These are phyloP conservation scores for Myriosclerotinia scirpicola DNA, from an alignment of 2,329 filamentous ascomycete species.

Conservation along the genomic window DNA sequence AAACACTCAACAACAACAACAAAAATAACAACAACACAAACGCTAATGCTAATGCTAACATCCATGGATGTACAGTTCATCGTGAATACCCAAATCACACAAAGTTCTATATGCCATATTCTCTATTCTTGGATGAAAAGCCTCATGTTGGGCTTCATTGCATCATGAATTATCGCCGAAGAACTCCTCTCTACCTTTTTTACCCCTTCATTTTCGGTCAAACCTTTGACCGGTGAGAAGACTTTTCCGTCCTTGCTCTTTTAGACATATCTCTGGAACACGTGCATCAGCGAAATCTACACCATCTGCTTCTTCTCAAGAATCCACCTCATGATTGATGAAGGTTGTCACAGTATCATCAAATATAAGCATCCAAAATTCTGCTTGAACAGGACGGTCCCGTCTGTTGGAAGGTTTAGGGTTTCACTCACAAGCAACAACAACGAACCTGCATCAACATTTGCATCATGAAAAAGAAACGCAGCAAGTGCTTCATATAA, in stretches of 20 bases:
- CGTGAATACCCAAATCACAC: not conserved
- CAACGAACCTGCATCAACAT: no score
- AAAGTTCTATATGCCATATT: not conserved
- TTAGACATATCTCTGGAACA: no score
- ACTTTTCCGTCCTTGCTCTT: no score
- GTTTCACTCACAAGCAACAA: no score
- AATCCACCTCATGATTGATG: no score
- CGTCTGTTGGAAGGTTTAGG: no score
- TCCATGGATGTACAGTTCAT: constrained; percentile 8
- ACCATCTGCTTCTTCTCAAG: no score
- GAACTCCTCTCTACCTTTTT: not conserved
- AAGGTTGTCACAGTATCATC: no score
- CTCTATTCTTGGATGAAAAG: not conserved
- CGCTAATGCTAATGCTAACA: not conserved
- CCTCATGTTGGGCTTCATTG: constrained; percentile 11
- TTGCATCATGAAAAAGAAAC: not conserved
- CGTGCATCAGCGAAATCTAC: no score
- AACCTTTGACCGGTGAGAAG: no score
- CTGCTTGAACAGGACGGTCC: no score
- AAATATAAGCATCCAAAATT: no score
- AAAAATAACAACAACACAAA: constrained; percentile 8
- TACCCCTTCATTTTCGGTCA: not conserved
- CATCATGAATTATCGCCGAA: not conserved
- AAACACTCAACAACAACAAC: constrained; percentile 10
- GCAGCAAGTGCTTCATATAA: not conserved